Evolutionary conservation across 257 asterid species (phyloP), one percentile per base, ranked within the genome.

Genomic region (Asclepias syriaca): DNA sequence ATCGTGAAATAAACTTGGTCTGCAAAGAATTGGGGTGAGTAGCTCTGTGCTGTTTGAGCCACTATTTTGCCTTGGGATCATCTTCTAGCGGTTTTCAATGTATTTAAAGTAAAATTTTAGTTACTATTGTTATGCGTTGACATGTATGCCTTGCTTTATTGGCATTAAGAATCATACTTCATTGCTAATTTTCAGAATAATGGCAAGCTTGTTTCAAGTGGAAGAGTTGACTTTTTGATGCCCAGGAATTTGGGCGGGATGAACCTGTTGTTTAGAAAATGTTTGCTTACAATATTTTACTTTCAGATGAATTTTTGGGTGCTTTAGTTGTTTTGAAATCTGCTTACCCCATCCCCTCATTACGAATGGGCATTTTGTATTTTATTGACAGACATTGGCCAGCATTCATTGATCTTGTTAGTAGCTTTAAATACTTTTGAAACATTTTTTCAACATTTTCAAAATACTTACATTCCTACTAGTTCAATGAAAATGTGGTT

Each of bases 1-100:
- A 0, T 85, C 2, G 96, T 90, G 16, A 88, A 90, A 78, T 88
- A 72, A 82, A 57, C 29, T 45, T 43, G 66, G 2, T 69, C 79
- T 3, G 73, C 79, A 57, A 77, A 84, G 40, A 21, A 21, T 8
- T 6, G 9, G 2, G 24, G 22, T 40, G 56, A 34, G 50, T 58
- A 66, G 53, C 55, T 49, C 6, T 15, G 64, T 32, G 43, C 61
- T 53, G 37, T n/a, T 13, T 16, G 65, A 29, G 11, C 53, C 24
- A 37, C 45, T 57, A 65, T 72, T 63, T 40, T 48, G 11, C 49
- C 29, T 70, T 39, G 37, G 5, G 65, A 27, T 51, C 18, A 13
- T 32, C 45, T 34, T 34, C 39, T 1, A 34, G 32, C 5, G 16
- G 15, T 3, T 51, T 57, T 45, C 13, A 22, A 22, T 70, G 16